Base-by-base conservation (phyloP, 2,329 filamentous ascomycete genomes). In the Aspergillus sp. region DNA sequence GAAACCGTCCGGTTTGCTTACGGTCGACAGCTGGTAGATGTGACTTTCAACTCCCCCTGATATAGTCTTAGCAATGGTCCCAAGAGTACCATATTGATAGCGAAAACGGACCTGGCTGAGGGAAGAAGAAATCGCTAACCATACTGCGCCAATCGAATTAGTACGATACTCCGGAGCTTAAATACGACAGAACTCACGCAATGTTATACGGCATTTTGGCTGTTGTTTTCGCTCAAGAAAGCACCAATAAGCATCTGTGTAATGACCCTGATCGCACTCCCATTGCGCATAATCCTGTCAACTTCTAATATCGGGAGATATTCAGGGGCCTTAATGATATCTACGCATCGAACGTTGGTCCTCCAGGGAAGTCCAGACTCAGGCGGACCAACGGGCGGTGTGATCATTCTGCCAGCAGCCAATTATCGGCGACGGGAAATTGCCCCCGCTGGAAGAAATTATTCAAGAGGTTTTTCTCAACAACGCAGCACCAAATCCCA, bases 41-140 rank as follows among this genome's bases (percentile, higher is more conserved):
- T 98, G 93, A 69, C 89, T 95, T 74, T 98, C 93, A 56, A 98
- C 83, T 60, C 93, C 93, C 64, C 93, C 80, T 79, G 41, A 3
- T 43, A 33, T 44, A 13, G 35, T 61, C 25, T 23, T 5, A 39
- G 37, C 19, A 35, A 35, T 12, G 7, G 10, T 4, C 15, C 10
- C 17, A 39, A 20, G 19, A 12, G 7, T 20, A 22, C 5, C 10
- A 37, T 6, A 20, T 19, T 5, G 2, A 19, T 32, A 23, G 1
- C 10, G 17, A 38, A 20, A 19, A 47, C 69, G 46, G 65, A 77
- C 76, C 90, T 45, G 93, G 91, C 64, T 97, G 91, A 12, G 93
- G 93, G 66, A 94, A 98, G 83, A 98, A 98, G 79, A 95, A 96
- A 77, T 98, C 93, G 80, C 91, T 90, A 68, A 96, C 88, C 93